Base-by-base conservation (phyloP, 352 stramenopile genomes). In the Elongisporangium anandrum region DNA sequence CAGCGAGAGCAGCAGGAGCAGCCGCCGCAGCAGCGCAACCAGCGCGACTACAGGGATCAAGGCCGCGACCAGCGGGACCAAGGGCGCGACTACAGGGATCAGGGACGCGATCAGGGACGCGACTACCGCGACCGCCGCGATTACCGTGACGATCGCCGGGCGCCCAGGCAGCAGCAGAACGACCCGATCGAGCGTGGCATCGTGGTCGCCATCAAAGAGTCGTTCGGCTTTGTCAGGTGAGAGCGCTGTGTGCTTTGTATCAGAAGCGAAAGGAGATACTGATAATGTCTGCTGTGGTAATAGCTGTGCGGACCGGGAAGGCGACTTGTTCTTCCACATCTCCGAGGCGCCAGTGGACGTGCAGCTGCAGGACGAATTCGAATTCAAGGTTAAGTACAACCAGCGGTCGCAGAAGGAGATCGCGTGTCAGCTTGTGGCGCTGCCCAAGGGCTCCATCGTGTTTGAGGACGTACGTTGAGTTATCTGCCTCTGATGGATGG, bases 291-390 rank as follows among this genome's bases (percentile, higher is more conserved):
- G 52, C 34, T 52, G 20, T 26, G 16, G 29, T 39, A 21, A 29
- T 8, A 47, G 81, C 61, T 77, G 79, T 55, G 62, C 86, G 60
- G 81, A 87, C 9, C 71, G 78, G 54, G 78, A 93, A 15, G 78
- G 76, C 20, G 84, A 93, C 41, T 53, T 91, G 48, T 93, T 93
- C 65, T 93, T 93, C 68, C 84, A 93, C 69, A 85, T 91, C 38
- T 85, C 79, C 8, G 84, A 93, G 49, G 84, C 81, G 23, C 84
- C 84, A 0, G 63, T 85, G 61, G 79, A 88, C 62, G 57, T 87
- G 52, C 71, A 89, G 57, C 45, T 90, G 49, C 69, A 86, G 21
- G 81, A 91, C 62, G 84, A 93, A 51, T 72, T 91, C 38, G 81
- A 87, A 66, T 93, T 89, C 63, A 75, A 81, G 29, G 68, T 91